phyloP scores from a whole-genome alignment of 169 alveolate species.

The Toxoplasma gondii region DNA sequence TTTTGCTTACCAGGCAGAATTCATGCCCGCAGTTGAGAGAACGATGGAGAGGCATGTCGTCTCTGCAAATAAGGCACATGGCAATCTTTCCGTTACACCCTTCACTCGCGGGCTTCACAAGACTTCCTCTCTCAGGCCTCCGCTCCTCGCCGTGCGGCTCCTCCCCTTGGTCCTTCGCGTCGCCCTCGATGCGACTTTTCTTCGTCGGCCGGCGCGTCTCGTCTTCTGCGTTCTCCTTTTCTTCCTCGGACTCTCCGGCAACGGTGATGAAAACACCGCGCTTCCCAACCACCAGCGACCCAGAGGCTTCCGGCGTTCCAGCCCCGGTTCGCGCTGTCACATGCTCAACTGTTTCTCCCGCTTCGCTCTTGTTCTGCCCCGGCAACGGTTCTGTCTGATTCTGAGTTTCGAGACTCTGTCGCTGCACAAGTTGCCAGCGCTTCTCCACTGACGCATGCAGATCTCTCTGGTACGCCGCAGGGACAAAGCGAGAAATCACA shows the following conservation, averaged over 20 bases:
- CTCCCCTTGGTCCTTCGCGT: neutral
- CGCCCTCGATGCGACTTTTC: neutral
- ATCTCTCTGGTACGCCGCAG: neutral
- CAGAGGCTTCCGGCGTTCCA: too few species aligned
- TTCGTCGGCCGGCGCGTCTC: neutral
- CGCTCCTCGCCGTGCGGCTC: neutral
- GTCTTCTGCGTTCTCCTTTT: neutral
- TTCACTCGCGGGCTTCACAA: neutral
- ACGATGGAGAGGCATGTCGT: neutral
- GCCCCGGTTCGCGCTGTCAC: too few species aligned
- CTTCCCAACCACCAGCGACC: neutral
- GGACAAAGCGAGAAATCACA: neutral
- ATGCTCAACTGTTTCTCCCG: too few species aligned
- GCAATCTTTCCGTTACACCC: neutral
- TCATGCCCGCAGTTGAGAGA: slow-evolving; percentile 22
- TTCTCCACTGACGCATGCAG: neutral
- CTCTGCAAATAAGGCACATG: neutral
- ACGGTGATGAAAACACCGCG: neutral
- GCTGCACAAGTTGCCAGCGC: neutral
- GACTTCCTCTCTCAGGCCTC: neutral
- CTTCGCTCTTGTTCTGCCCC: neutral
- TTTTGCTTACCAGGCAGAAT: slow-evolving; percentile 4
- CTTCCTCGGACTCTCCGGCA: neutral
- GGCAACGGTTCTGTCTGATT: neutral
- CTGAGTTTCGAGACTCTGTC: neutral